Evolutionary conservation across 495 filamentous ascomycete genomes (phyloP), one percentile per base, ranked within the genome.

Genomic region (Letharia columbiana): DNA sequence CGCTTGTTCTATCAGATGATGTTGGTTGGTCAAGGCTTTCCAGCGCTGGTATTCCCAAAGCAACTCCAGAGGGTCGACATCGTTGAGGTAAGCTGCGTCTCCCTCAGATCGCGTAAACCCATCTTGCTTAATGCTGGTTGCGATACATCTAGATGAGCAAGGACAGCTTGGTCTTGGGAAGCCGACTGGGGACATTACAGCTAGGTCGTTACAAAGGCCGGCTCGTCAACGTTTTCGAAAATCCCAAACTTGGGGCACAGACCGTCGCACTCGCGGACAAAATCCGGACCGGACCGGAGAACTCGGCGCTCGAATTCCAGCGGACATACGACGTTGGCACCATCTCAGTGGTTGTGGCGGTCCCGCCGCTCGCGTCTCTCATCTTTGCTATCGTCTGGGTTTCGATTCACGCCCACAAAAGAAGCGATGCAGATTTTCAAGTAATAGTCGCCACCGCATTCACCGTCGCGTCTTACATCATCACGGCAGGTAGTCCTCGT

Each of bases 91-190:
- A 50, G 47, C n/a, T 9, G 1, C 8, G n/a, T 50, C 4, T 50
- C 47, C 47, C n/a, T 50, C 28, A n/a, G n/a, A 50, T 50, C n/a
- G 47, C 47, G n/a, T 28, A 23, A 28, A 1, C 8, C 10, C n/a
- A 11, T 50, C 9, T 50, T 28, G 47, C 47, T 50, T n/a, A 50
- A 50, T 3, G n/a, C 8, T 28, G 47, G 6, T 3, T 23, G 47
- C 10, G 6, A 10, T 50, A 11, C 28, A 50, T 23, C 8, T 23
- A 50, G 47, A 50, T 50, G 47, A 50, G n/a, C 47, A 50, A 23
- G 47, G 47, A 50, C n/a, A 50, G 47, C n/a, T 50, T 50, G 47
- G 47, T 50, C 47, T 50, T 50, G 47, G 47, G 47, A 23, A 50
- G 47, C 47, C 47, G 47, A 50, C 47, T n/a, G 8, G 47, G 7